Evolutionary conservation across 176 grass and related monocot genomes (phyloP).

Genomic region (Oryza glaberrima): DNA sequence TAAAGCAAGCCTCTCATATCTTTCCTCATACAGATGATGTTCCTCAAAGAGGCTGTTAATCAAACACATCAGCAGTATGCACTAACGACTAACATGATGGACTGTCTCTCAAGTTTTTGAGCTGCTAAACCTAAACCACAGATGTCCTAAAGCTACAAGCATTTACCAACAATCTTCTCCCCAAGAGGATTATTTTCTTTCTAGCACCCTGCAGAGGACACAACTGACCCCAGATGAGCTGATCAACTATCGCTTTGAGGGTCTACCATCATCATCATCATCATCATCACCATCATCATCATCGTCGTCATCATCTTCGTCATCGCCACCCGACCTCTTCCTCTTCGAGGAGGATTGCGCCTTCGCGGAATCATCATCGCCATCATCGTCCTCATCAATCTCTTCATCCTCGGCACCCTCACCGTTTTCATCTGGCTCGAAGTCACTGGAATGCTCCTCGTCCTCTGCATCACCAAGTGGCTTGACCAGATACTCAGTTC

Average conservation of each 20-base stretch:
- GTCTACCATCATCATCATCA: slow-evolving; percentile 22
- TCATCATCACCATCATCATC: slow-evolving; percentile 21
- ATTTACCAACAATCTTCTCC: slow-evolving; percentile 49
- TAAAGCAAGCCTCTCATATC: slow-evolving; percentile 35
- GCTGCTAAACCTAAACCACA: slow-evolving; percentile 42
- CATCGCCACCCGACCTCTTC: slow-evolving; percentile 43
- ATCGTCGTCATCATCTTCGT: neutral
- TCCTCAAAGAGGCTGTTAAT: slow-evolving; percentile 21
- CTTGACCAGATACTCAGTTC: slow-evolving; percentile 54
- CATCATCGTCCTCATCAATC: slow-evolving; percentile 35
- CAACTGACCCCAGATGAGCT: neutral
- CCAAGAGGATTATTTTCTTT: slow-evolving; percentile 31
- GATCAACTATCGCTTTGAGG: slow-evolving; percentile 47
- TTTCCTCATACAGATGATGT: slow-evolving; percentile 12
- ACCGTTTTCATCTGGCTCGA: slow-evolving; percentile 57
- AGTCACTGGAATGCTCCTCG: slow-evolving; percentile 53
- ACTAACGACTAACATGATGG: slow-evolving; percentile 49
- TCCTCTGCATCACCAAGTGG: slow-evolving; percentile 53
- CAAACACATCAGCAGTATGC: slow-evolving; percentile 48
- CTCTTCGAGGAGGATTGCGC: slow-evolving; percentile 48
- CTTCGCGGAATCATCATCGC: slow-evolving; percentile 43
- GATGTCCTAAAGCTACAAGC: slow-evolving; percentile 54
- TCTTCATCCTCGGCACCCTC: slow-evolving; percentile 51
- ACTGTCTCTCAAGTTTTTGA: slow-evolving; percentile 37
- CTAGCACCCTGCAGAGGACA: slow-evolving; percentile 4